Evolutionary conservation across 2,329 filamentous ascomycete genomes (phyloP).

Genomic region (Penicillium brasilianum): DNA sequence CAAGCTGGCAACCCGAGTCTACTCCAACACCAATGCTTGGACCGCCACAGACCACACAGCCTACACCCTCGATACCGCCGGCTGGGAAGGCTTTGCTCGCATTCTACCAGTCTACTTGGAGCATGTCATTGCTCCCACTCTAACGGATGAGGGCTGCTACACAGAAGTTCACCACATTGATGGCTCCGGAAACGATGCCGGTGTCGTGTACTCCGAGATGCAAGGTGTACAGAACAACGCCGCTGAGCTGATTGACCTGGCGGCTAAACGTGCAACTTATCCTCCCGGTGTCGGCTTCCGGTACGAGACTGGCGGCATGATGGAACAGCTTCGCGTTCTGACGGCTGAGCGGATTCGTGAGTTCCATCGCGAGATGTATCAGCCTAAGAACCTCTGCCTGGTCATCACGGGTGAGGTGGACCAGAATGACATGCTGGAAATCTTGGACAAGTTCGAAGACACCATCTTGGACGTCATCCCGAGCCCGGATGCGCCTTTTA

Average conservation of each 20-base stretch:
- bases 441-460: conserved; percentile 86
- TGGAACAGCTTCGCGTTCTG: conserved; percentile 83
- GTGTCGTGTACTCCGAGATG: conserved; percentile 99
- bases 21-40: conserved; percentile 95
- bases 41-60: conserved; percentile 95
- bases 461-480: conserved; percentile 85
- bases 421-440: conserved; percentile 76
- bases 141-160: conserved; percentile 90
- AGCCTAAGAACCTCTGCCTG: conserved; percentile 91
- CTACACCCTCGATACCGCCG: conserved; percentile 92
- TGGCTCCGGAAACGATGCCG: conserved; percentile 90
- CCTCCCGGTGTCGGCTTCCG: conserved; percentile 89
- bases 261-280: conserved; percentile 79
- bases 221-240: conserved; percentile 89
- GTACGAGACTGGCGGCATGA: conserved; percentile 98
- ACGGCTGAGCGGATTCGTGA: conserved; percentile 89
- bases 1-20: conserved; percentile 89
- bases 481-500: conserved; percentile 73
- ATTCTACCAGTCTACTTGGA: conserved; percentile 95
- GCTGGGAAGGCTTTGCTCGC: conserved; percentile 95
- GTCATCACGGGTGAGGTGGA: conserved; percentile 92
- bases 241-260: conserved; percentile 84
- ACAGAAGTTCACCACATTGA: conserved; percentile 98
- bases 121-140: conserved; percentile 85
- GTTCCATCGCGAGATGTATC: conserved; percentile 97